Conservation (phyloP, 768 basidiomycete genomes). For the Naganishia vishniacii region DNA sequence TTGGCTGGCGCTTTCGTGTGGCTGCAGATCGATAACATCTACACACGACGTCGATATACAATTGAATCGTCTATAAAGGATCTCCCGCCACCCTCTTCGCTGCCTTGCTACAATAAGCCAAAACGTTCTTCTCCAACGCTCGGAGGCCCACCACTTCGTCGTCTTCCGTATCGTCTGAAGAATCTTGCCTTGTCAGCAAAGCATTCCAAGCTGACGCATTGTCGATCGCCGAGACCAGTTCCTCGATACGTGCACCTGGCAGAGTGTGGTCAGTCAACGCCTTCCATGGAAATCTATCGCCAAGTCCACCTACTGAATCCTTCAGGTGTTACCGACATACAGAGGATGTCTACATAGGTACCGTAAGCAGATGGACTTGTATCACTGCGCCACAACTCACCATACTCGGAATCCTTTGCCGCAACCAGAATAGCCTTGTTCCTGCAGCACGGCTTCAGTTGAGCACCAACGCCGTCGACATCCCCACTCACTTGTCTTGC, state of each 20-base stretch:
- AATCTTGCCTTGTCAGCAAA: neutral
- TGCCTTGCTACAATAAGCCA: slow-evolving; percentile 14
- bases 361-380: no score
- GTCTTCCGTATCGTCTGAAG: slow-evolving; percentile 5
- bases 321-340: slow-evolving; percentile 11
- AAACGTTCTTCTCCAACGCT: slow-evolving; percentile 13
- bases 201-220: slow-evolving; percentile 5
- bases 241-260: slow-evolving; percentile 6
- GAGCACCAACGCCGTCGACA: no score
- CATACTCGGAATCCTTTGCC: slow-evolving; percentile 18
- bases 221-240: neutral
- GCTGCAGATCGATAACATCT: no score
- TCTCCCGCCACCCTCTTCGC: neutral
- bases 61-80: no score
- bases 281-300: neutral
- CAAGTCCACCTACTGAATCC: neutral
- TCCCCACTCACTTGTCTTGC: neutral
- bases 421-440: slow-evolving; percentile 16
- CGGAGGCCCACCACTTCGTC: slow-evolving; percentile 5
- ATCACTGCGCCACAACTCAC: neutral
- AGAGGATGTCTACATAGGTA: slow-evolving; percentile 5
- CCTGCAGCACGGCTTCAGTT: neutral
- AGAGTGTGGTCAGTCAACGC: neutral
- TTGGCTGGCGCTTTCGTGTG: no score
- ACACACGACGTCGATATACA: no score